A percentile compares a stretch with the other conserved stretches of the same genome.
These are phyloP conservation scores for Sarocladiaceae sp. DNA, from an alignment of 2,329 filamentous ascomycete genomes.

Conservation along the genomic window DNA sequence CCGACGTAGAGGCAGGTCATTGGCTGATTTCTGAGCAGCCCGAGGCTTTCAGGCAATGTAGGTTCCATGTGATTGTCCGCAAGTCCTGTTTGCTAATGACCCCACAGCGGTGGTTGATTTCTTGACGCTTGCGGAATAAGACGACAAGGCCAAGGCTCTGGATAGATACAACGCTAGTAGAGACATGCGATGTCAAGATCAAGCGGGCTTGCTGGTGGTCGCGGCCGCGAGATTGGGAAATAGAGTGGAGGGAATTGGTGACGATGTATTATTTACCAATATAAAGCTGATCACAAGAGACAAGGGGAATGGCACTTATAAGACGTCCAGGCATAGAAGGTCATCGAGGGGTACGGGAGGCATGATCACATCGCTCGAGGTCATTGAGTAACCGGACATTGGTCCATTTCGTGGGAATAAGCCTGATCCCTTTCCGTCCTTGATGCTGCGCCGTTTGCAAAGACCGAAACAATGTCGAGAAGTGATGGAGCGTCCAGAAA, in stretches of 20 bases:
- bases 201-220: too few relatives aligned
- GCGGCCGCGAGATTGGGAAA: too few relatives aligned
- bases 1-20: slow-evolving; percentile 72
- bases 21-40: slow-evolving; percentile 90
- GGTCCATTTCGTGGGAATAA: slow-evolving; percentile 30
- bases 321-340: too few relatives aligned
- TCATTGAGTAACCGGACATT: not conserved
- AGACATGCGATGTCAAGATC: too few relatives aligned
- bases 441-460: slow-evolving; percentile 38
- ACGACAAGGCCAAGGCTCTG: too few relatives aligned
- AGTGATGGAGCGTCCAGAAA: slow-evolving; percentile 13
- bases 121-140: not conserved
- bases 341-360: too few relatives aligned
- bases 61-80: not conserved
- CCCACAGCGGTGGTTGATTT: slow-evolving; percentile 2
- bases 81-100: not conserved
- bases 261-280: too few relatives aligned
- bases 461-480: slow-evolving; percentile 35
- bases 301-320: too few relatives aligned
- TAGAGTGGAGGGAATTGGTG: too few relatives aligned
- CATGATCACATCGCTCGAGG: slow-evolving; percentile 5
- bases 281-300: too few relatives aligned
- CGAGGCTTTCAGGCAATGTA: slow-evolving; percentile 68
- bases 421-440: slow-evolving; percentile 33
- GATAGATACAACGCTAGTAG: too few relatives aligned